These are phyloP conservation scores for Piper longum DNA, from an alignment of 164 flowering plant species.

Conservation along the genomic window DNA sequence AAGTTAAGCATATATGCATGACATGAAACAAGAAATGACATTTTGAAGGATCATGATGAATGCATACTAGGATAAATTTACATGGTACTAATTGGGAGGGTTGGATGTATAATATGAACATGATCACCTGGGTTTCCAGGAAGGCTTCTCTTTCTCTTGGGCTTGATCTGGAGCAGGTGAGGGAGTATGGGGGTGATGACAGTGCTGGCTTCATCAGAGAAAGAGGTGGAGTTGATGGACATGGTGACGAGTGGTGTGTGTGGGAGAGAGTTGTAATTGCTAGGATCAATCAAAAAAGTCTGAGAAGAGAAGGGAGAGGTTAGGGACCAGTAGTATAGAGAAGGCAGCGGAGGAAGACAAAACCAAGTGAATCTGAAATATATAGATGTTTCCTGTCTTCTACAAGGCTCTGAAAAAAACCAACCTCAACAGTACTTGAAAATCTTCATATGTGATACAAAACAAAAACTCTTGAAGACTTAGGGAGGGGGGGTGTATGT, in stretches of 20 bases:
- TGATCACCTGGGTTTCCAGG: slow-evolving; percentile 81
- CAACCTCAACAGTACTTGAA: slow-evolving; percentile 5
- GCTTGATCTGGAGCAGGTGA: slow-evolving; percentile 19
- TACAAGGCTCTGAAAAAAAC: slow-evolving; percentile 3
- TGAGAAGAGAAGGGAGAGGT: slow-evolving; percentile 27
- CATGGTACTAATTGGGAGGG: no score
- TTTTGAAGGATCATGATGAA: no score
- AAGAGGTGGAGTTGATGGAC: slow-evolving; percentile 50
- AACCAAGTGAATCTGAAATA: slow-evolving; percentile 4
- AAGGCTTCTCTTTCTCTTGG: slow-evolving; percentile 69
- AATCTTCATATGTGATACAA: background rate
- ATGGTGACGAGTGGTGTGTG: slow-evolving; percentile 33
- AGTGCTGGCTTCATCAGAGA: slow-evolving; percentile 54
- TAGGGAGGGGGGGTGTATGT: background rate
- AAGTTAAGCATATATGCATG: background rate
- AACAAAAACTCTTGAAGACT: background rate
- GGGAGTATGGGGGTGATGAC: slow-evolving; percentile 18
- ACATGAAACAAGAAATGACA: background rate
- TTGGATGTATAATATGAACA: no score
- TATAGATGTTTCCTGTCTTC: background rate
- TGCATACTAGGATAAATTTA: no score
- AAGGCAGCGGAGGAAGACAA: slow-evolving; percentile 7
- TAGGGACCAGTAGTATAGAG: slow-evolving; percentile 15
- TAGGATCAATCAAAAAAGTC: background rate
- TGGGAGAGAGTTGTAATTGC: slow-evolving; percentile 5